Percentiles rank a stretch among this genome's conserved stretches.
phyloP scores from a whole-genome alignment of 2,329 filamentous ascomycete species.

The Neopestalotiopsis sp. region DNA sequence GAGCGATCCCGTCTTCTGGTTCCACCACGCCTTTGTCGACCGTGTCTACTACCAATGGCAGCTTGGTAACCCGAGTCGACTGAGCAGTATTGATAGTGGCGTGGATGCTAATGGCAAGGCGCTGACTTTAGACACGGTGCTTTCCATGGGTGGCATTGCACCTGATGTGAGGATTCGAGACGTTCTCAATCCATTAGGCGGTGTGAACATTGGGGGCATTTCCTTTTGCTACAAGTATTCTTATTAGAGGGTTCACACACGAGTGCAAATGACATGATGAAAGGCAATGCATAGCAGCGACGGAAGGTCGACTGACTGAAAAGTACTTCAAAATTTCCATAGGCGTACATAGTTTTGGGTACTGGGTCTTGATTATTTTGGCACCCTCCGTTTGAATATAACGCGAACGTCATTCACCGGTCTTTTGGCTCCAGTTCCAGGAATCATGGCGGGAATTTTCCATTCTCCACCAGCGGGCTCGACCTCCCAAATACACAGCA shows the following conservation, averaged over 20 bases:
- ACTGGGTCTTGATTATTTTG: not conserved
- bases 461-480: constrained; percentile 19
- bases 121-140: constrained; percentile 12
- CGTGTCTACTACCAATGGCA: constrained; percentile 17
- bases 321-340: not conserved
- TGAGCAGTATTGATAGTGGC: constrained; percentile 2
- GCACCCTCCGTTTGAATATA: constrained; percentile 18
- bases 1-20: constrained; percentile 38
- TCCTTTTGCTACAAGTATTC: constrained; percentile 19
- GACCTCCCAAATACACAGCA: constrained; percentile 25
- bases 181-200: constrained; percentile 17
- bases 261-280: not conserved
- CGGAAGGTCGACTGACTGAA: not conserved
- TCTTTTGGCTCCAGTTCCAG: constrained; percentile 26
- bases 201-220: constrained; percentile 10
- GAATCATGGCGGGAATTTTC: constrained; percentile 21
- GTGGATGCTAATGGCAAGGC: constrained; percentile 6
- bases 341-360: not conserved
- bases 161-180: constrained; percentile 14
- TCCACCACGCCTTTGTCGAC: constrained; percentile 37
- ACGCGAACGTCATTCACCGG: constrained; percentile 24
- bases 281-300: not conserved
- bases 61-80: constrained; percentile 11
- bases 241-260: constrained; percentile 10
- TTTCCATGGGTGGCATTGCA: constrained; percentile 18